phyloP scores from a whole-genome alignment of 1,284 basidiomycete genomes.

The Apiotrichum sp. region DNA sequence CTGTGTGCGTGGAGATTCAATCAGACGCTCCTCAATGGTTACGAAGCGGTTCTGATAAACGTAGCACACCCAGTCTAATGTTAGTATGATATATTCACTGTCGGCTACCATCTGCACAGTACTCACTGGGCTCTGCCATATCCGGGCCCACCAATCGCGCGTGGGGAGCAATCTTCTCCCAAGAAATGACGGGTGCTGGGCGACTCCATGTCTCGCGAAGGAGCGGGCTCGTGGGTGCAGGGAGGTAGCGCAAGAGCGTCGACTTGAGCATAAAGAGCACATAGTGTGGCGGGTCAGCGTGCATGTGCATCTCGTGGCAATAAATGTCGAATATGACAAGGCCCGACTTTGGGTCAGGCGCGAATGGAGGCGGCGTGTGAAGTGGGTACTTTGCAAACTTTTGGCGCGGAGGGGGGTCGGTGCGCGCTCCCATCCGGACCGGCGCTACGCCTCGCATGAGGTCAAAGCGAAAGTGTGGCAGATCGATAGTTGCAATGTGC shows the following conservation, averaged over 20 bases:
- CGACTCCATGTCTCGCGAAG: constrained; percentile 24
- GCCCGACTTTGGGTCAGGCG: constrained; percentile 39
- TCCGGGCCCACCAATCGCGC: constrained; percentile 37
- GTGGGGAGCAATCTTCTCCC: constrained; percentile 34
- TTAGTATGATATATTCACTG: constrained; percentile 19
- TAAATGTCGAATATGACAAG: constrained; percentile 35
- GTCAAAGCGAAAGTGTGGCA: constrained; percentile 31
- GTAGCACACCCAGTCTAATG: constrained; percentile 42
- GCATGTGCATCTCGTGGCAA: constrained; percentile 18
- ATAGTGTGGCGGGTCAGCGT: constrained; percentile 21
- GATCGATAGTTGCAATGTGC: constrained; percentile 34
- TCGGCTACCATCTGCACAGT: constrained; percentile 2
- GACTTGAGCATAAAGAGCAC: constrained; percentile 29
- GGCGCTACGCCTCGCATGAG: constrained; percentile 26
- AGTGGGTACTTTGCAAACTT: constrained; percentile 32
- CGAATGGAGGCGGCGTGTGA: constrained; percentile 27
- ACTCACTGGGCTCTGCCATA: constrained; percentile 20
- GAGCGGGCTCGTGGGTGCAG: constrained; percentile 34
- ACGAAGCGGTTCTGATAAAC: constrained; percentile 44
- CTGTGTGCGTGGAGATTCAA: not conserved
- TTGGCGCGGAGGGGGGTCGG: constrained; percentile 44
- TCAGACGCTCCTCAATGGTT: constrained; percentile 7
- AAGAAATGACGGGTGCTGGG: constrained; percentile 29
- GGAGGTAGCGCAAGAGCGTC: constrained; percentile 34
- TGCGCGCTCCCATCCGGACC: constrained; percentile 31